Conservation (phyloP, 768 basidiomycete species). For the Lentinula guzmanii region DNA sequence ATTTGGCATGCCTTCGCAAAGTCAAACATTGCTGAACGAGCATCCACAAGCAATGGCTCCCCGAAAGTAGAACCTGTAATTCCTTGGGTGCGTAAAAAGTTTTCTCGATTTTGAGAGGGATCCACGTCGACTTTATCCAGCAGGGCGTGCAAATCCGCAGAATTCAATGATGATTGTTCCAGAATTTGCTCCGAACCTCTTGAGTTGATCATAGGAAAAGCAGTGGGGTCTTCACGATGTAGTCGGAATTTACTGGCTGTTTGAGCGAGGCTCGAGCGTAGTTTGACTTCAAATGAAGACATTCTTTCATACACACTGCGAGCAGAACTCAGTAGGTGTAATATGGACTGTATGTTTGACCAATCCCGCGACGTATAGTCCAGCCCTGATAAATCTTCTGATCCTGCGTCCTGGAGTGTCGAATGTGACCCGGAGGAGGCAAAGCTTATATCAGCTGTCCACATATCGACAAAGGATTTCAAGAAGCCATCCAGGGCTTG, state of each 20-base stretch:
- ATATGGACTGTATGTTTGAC: constrained; percentile 74
- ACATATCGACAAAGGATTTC: constrained; percentile 60
- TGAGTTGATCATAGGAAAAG: constrained; percentile 50
- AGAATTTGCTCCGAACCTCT: constrained; percentile 71
- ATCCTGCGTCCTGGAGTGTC: constrained; percentile 25
- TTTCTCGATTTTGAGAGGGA: constrained; percentile 17
- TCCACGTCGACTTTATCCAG: constrained; percentile 49
- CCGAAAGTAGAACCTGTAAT: constrained; percentile 16
- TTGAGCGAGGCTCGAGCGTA: constrained; percentile 54
- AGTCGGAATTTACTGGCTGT: constrained; percentile 55
- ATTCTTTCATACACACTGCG: constrained; percentile 68
- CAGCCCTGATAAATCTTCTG: constrained; percentile 66
- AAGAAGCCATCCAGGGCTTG: constrained; percentile 70
- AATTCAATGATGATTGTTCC: constrained; percentile 81
- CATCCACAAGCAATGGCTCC: constrained; percentile 44
- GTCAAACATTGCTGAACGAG: constrained; percentile 47
- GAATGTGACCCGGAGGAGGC: constrained; percentile 22
- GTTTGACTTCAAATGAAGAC: constrained; percentile 58
- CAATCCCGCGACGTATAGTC: constrained; percentile 91
- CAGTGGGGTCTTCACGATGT: constrained; percentile 46
- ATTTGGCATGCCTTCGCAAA: constrained; percentile 74
- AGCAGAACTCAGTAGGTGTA: constrained; percentile 82
- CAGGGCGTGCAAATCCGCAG: constrained; percentile 62
- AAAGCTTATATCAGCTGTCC: constrained; percentile 46
- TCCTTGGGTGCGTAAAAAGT: constrained; percentile 20